Percentiles rank a stretch among this genome's conserved stretches.
These are phyloP conservation scores for Globisporangium nunn DNA, from an alignment of 352 stramenopile genomes.

Conservation along the genomic window DNA sequence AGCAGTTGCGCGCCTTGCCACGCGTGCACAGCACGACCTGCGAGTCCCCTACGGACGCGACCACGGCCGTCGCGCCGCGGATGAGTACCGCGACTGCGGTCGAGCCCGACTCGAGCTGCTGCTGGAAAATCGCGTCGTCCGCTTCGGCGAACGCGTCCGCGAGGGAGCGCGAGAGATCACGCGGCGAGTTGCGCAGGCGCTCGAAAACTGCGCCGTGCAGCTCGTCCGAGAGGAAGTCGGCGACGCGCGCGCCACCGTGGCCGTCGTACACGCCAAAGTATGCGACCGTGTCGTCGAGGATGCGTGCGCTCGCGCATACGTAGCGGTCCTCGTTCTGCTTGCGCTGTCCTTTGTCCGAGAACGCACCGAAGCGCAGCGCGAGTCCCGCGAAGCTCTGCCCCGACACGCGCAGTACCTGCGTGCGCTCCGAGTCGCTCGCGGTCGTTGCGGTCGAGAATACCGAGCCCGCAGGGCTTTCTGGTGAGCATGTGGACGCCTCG, in stretches of 20 bases:
- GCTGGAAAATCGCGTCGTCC: slow-evolving; percentile 68
- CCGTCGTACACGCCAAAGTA: slow-evolving; percentile 86
- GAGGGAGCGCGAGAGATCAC: slow-evolving; percentile 27
- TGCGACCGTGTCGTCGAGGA: slow-evolving; percentile 53
- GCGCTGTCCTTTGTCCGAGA: slow-evolving; percentile 67
- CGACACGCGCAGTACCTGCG: slow-evolving; percentile 33
- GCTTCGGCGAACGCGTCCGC: slow-evolving; percentile 44
- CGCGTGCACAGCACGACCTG: slow-evolving; percentile 67
- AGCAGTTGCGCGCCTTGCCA: slow-evolving; percentile 46
- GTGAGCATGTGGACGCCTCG: slow-evolving; percentile 28
- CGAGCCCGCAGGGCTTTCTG: slow-evolving; percentile 47
- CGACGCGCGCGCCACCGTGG: slow-evolving; percentile 63
- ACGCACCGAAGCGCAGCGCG: slow-evolving; percentile 57
- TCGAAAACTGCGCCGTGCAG: slow-evolving; percentile 57
- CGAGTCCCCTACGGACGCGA: slow-evolving; percentile 76
- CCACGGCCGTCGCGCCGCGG: slow-evolving; percentile 35
- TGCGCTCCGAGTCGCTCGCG: slow-evolving; percentile 68
- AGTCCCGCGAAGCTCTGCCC: slow-evolving; percentile 52
- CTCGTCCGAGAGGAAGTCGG: slow-evolving; percentile 53
- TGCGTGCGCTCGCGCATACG: slow-evolving; percentile 34
- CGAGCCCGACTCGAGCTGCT: slow-evolving; percentile 66
- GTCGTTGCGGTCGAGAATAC: slow-evolving; percentile 72
- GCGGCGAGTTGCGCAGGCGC: slow-evolving; percentile 28
- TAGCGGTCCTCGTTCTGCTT: slow-evolving; percentile 74
- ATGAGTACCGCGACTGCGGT: slow-evolving; percentile 63